Conservation (phyloP, 176 grass and related monocot species). For the Poa annua region DNA sequence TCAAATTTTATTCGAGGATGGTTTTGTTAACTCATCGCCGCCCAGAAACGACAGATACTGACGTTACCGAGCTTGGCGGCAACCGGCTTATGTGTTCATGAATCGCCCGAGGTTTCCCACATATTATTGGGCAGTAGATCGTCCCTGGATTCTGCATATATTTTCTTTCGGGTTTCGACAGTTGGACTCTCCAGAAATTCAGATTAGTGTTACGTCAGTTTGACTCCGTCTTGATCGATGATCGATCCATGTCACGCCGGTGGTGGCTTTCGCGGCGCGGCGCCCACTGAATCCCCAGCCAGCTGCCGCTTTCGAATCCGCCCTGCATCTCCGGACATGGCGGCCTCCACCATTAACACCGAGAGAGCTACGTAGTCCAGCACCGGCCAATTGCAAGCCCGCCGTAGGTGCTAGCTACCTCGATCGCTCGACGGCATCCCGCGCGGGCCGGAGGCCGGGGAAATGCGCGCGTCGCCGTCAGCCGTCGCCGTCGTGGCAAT, state of each 20-base stretch:
- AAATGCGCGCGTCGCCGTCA: background rate
- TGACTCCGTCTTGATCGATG: background rate
- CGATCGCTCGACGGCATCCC: constrained; percentile 1
- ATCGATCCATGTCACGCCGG: background rate
- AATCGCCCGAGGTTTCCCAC: background rate
- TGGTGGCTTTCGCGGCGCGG: background rate
- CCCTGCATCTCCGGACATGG: constrained; percentile 5
- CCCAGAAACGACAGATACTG: background rate
- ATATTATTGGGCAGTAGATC: background rate
- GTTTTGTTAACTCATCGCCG: background rate
- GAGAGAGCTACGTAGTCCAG: background rate
- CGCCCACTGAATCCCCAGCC: background rate
- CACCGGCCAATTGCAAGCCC: background rate
- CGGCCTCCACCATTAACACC: background rate
- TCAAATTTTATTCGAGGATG: background rate
- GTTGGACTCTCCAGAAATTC: too few species aligned
- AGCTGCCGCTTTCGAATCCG: background rate
- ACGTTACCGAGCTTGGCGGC: background rate
- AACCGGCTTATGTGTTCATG: background rate
- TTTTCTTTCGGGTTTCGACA: too few species aligned
- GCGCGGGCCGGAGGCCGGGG: constrained; percentile 8
- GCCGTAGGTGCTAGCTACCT: background rate
- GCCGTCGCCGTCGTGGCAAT: too few species aligned
- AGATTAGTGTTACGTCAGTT: background rate
- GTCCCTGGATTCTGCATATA: background rate